These are phyloP conservation scores for Onygenales sp. DNA, from an alignment of 2,329 filamentous ascomycete genomes.

Conservation along the genomic window DNA sequence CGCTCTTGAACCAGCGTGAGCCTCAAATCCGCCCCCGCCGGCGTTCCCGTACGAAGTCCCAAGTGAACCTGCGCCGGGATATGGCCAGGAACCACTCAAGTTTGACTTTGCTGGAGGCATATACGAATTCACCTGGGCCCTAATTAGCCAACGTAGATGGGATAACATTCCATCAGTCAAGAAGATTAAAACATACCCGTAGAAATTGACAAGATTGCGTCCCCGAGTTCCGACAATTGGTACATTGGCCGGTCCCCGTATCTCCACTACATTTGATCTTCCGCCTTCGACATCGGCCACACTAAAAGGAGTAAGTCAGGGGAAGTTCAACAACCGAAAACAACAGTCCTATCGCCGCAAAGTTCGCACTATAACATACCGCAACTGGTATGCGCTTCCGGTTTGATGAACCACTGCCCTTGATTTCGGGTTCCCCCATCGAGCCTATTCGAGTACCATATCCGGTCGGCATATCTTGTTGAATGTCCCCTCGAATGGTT, in stretches of 20 bases:
- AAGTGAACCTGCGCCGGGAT: constrained; percentile 14
- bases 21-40: background rate
- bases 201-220: constrained; percentile 62
- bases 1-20: background rate
- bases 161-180: background rate
- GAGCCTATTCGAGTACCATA: constrained; percentile 14
- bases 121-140: constrained; percentile 25
- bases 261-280: constrained; percentile 95
- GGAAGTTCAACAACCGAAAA: background rate
- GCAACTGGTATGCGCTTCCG: constrained; percentile 47
- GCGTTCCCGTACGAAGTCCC: constrained; percentile 8
- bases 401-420: constrained; percentile 25
- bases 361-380: constrained; percentile 21
- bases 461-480: constrained; percentile 15
- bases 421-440: constrained; percentile 24
- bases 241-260: constrained; percentile 64
- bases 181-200: constrained; percentile 45
- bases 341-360: background rate
- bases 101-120: constrained; percentile 17
- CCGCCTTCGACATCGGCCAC: constrained; percentile 76
- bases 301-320: constrained; percentile 37
- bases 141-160: background rate
- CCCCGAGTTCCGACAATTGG: constrained; percentile 70
- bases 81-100: constrained; percentile 18
- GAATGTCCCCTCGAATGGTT: constrained; percentile 16